Base-by-base conservation (phyloP, 306 rosid genomes). In the Alnus glutinosa region DNA sequence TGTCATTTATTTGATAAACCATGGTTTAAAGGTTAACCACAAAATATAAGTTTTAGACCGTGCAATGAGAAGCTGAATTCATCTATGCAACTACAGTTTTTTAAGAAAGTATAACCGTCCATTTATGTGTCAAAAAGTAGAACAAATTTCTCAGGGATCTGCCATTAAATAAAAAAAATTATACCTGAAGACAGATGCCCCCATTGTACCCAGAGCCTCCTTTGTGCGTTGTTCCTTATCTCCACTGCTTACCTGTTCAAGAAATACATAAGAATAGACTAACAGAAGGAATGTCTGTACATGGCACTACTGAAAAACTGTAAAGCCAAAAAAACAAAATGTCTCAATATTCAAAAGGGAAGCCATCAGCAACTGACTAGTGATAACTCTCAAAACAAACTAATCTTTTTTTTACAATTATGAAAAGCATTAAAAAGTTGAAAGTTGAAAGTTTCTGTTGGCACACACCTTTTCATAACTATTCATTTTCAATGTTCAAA, bases 201-300 rank as follows among this genome's bases (percentile, higher is more conserved):
- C 99, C 99, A 95, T 95, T 72, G 99, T 95, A 79, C 89, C 85
- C 47, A 95, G 86, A 79, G 99, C 97, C 88, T 91, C 97, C 92
- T 88, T 86, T 51, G 75, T 83, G 50, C 99, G 97, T 67, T 89
- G 90, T 71, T 93, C 90, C 87, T 68, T 93, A 75, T 91, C 91
- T 57, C 99, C 99, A 51, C 86, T 84, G 82, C 96, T 83, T 74
- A 95, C 94, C 99, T 95, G 93, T 75, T 19, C 73, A 70, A 23
- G 52, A 34, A 80, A 74, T 36, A 54, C 11, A 37, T 57, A 9
- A 14, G 68, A 70, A 9, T 46, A 39, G 7, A 71, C 62, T 54
- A 55, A 23, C 18, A 71, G 5, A 66, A 66, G 74, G 16, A 55
- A 39, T 9, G 11, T 70, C 62, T 4, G 47, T 64, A 36, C 19